Evolutionary conservation across 1,284 basidiomycete genomes (phyloP), one percentile per base, ranked within the genome.

Genomic region (Tilletiaria anomala): DNA sequence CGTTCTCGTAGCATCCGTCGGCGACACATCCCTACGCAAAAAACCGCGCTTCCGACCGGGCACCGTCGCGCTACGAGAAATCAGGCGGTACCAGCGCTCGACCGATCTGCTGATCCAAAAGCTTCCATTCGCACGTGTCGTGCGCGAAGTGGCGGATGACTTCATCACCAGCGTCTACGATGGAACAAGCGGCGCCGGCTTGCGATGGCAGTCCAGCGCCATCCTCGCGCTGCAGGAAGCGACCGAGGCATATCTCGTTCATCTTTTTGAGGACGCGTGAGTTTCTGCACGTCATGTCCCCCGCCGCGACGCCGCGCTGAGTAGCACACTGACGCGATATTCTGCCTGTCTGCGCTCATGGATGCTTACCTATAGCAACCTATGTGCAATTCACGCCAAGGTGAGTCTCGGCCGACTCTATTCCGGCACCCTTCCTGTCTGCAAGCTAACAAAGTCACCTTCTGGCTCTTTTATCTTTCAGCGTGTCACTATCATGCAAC

Each of bases 191-290:
- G 51, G 49, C 5, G 51, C 53, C 1, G 62, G 63, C 3, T 40
- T 66, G 29, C 47, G 63, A n/a, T 66, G 63, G 63, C 61, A 66
- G 50, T 57, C 53, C 29, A 60, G 54, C 3, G 63, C 63, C 21
- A 63, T 66, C 42, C 26, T 65, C 21, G 63, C 63, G n/a, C 41
- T 66, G 21, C 63, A 66, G 42, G 63, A 66, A 43, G 63, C 63
- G 0, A 65, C 63, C 3, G 63, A 66, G 34, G 63, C 63, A 0
- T 66, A 60, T 35, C 43, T 66, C 6, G 60, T 65, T 2, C 62
- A 65, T 22, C 43, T 66, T 10, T 66, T 66, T 37, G 63, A 66
- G 44, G 63, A 66, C 40, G 63, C 63, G 56, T 61, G 44, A 48
- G 58, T 58, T 2, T 10, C 22, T 34, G 11, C 2, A 23, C 20